Evolutionary conservation across 176 grass and related monocot species (phyloP).

Genomic region (Typha latifolia): DNA sequence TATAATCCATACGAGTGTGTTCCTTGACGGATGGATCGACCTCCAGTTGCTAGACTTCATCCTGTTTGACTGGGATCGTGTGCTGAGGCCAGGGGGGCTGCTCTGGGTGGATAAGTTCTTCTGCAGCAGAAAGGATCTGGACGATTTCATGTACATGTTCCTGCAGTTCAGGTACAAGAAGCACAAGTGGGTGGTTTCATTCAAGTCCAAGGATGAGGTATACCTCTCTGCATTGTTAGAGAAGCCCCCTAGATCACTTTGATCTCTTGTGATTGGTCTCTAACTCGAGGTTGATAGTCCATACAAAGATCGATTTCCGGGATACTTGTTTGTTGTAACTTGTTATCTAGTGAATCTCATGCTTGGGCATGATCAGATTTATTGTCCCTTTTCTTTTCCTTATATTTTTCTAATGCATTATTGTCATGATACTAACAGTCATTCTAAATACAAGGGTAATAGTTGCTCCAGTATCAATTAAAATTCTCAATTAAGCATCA

Average conservation of each 20-base stretch:
- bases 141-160: conserved; percentile 99
- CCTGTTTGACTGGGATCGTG: conserved; percentile 90
- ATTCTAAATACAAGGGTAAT: no score
- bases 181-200: conserved; percentile 88
- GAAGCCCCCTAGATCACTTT: conserved; percentile 55
- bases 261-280: not conserved
- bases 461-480: no score
- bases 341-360: no score
- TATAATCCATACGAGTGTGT: conserved; percentile 62
- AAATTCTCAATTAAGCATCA: no score
- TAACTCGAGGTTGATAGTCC: no score
- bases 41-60: conserved; percentile 84
- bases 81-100: conserved; percentile 72
- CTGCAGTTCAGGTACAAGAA: conserved; percentile 95
- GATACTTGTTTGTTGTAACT: no score
- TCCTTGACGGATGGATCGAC: conserved; percentile 70
- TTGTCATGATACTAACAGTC: no score
- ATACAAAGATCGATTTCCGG: no score
- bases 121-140: conserved; percentile 62
- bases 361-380: no score
- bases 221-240: conserved; percentile 82
- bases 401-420: no score
- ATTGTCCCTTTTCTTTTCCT: no score
- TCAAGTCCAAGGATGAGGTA: conserved; percentile 92
- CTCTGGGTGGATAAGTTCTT: conserved; percentile 88